Percentiles rank a stretch among this genome's conserved stretches.
These are phyloP conservation scores for Starmerella geochares DNA, from an alignment of 805 yeast genomes.

Conservation along the genomic window DNA sequence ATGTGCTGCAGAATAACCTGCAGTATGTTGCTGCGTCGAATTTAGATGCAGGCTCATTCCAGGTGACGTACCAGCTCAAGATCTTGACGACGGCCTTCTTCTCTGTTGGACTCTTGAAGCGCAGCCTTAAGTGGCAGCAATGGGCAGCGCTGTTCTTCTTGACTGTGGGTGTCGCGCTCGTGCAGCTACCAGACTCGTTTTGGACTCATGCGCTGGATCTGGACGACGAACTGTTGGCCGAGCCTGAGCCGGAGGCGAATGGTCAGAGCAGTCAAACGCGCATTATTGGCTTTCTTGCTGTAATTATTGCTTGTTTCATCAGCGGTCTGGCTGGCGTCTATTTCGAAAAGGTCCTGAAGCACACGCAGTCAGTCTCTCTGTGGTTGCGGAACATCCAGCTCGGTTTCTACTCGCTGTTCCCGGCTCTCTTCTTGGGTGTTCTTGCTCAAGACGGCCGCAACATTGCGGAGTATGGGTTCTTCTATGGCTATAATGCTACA, in stretches of 20 bases:
- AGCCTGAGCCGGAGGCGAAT: constrained; percentile 18
- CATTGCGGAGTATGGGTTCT: constrained; percentile 33
- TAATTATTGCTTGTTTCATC: constrained; percentile 32
- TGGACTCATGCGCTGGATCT: constrained; percentile 15
- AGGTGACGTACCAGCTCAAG: constrained; percentile 38
- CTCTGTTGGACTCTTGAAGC: constrained; percentile 33
- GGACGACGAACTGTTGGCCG: constrained; percentile 17
- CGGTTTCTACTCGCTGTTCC: constrained; percentile 34
- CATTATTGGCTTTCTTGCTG: constrained; percentile 32
- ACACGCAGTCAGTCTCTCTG: constrained; percentile 31
- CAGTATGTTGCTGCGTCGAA: constrained; percentile 37
- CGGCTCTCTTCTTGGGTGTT: constrained; percentile 34
- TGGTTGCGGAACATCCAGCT: constrained; percentile 38
- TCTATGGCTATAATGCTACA: constrained; percentile 34
- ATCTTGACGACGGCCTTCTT: constrained; percentile 37
- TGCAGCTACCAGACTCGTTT: constrained; percentile 31
- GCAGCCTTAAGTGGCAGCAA: constrained; percentile 29
- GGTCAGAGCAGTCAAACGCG: neutral
- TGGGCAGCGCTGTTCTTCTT: constrained; percentile 34
- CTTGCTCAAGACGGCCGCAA: constrained; percentile 31
- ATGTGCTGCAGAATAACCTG: constrained; percentile 35
- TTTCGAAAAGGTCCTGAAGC: constrained; percentile 37
- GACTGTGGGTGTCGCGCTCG: constrained; percentile 35
- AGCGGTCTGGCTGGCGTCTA: constrained; percentile 38
- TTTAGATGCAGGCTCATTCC: constrained; percentile 37